Evolutionary conservation across 352 stramenopile genomes (phyloP).

Genomic region (Phytophthora nicotianae): DNA sequence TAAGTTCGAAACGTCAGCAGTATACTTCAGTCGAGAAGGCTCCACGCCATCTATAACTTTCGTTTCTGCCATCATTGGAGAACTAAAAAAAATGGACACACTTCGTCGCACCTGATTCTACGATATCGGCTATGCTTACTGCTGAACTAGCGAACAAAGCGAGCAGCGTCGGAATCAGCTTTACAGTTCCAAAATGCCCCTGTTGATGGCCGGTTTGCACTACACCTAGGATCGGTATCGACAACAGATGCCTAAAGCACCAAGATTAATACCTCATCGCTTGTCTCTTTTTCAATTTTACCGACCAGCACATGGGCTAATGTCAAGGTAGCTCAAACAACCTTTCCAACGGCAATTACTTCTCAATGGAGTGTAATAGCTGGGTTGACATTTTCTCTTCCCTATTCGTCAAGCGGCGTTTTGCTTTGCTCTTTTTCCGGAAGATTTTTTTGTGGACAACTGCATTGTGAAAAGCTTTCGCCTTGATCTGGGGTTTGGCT

Average conservation of each 20-base stretch:
- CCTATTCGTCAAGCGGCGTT: constrained; percentile 36
- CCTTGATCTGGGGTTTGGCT: constrained; percentile 50
- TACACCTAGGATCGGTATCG: constrained; percentile 39
- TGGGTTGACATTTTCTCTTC: constrained; percentile 32
- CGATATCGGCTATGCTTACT: constrained; percentile 29
- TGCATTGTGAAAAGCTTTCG: constrained; percentile 47
- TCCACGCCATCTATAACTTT: constrained; percentile 34
- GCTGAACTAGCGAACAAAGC: constrained; percentile 42
- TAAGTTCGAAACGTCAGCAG: constrained; percentile 52
- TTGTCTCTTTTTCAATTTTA: constrained; percentile 47
- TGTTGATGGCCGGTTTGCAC: constrained; percentile 43
- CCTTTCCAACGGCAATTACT: constrained; percentile 29
- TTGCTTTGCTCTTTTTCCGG: constrained; percentile 54
- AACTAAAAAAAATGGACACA: constrained; percentile 47
- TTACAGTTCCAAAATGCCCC: constrained; percentile 48
- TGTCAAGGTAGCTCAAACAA: constrained; percentile 34
- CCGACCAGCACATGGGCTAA: constrained; percentile 31
- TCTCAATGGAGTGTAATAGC: constrained; percentile 38
- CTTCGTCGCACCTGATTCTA: constrained; percentile 38
- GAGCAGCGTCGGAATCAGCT: constrained; percentile 46
- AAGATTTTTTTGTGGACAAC: constrained; percentile 61
- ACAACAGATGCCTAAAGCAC: constrained; percentile 39
- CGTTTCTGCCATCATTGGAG: constrained; percentile 27
- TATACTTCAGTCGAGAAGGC: constrained; percentile 54
- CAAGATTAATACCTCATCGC: constrained; percentile 52